Evolutionary conservation across 805 yeast species (phyloP).

Genomic region (Komagataella phaffii): DNA sequence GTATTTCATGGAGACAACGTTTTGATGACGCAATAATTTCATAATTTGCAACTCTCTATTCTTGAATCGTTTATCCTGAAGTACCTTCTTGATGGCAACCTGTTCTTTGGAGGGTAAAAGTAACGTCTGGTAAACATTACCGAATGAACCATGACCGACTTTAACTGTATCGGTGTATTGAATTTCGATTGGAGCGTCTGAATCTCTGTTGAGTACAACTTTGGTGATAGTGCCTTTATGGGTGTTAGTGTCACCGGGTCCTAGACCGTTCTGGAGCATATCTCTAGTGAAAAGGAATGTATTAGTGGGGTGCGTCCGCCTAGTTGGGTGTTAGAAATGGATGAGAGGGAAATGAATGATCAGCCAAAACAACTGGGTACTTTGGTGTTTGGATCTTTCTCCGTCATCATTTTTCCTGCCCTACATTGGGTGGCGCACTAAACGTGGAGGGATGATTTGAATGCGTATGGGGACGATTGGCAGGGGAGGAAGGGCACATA

Average conservation of each 20-base stretch:
- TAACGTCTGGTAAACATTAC: slow-evolving; percentile 87
- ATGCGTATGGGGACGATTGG: neutral
- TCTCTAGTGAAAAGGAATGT: neutral
- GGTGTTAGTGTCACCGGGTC: neutral
- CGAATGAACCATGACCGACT: slow-evolving; percentile 99
- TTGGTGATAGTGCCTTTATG: neutral
- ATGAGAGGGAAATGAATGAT: neutral
- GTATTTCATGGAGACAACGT: slow-evolving; percentile 78
- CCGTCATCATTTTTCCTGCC: neutral
- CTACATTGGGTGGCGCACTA: neutral
- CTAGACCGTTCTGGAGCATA: neutral
- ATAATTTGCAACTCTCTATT: slow-evolving; percentile 92
- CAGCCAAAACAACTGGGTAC: neutral
- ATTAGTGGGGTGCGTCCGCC: neutral
- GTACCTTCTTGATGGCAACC: slow-evolving; percentile 92
- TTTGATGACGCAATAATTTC: slow-evolving; percentile 78
- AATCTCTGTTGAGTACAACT: neutral
- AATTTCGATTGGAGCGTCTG: slow-evolving; percentile 21
- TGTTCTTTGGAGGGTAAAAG: slow-evolving; percentile 60
- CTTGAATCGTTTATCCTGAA: slow-evolving; percentile 89
- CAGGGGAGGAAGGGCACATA: neutral
- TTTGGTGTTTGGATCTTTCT: neutral
- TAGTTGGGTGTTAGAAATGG: neutral
- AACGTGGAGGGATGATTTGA: neutral
- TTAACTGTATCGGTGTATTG: slow-evolving; percentile 74